Base-by-base conservation (phyloP, 208 protist genomes). In the Trichomonas vaginalis region DNA sequence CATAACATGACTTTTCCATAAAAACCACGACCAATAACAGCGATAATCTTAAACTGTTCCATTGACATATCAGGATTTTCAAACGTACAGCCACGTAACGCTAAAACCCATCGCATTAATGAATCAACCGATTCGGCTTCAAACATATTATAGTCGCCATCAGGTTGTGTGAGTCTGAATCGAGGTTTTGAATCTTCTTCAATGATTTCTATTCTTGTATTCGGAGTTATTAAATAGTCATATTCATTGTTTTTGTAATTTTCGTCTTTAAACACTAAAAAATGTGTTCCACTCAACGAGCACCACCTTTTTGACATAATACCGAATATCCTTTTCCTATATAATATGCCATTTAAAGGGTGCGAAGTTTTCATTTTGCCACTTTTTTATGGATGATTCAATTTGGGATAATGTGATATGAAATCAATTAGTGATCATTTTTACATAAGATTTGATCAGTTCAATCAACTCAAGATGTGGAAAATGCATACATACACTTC, bases 1-100 rank as follows among this genome's bases (percentile, higher is more conserved):
- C 32, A 39, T 40, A 95, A 47, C 40, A 62, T 70, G 1, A 95
- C 90, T 95, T 95, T 95, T 32, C 90, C 90, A 95, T 95, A 95
- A 39, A 48, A 80, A 48, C 90, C 90, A 12, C 90, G 46, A 32
- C 90, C 90, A 10, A 95, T 56, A 39, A 95, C 90, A 40, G 46
- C 27, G 0, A 95, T 56, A 45, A 95, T 46, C 12, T 56, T 56
- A 45, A 95, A 95, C 42, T 95, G 14, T 15, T 95, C 90, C 47
- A 79, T 95, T 14, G 90, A 80, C 47, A 95, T 56, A 46, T 95
- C 39, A 15, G 40, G 46, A 21, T 32, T 32, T 56, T 39, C 37
- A 23, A 47, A 88, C 1, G 40, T 47, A 10, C 40, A 88, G 17
- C 82, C 40, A 48, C 82, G 0, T 45, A 88, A n/a, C 27, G 82